A percentile compares a stretch with the other conserved stretches of the same genome.
These are phyloP conservation scores for Carex arenaria DNA, from an alignment of 202 grass and related monocot species.

Conservation along the genomic window DNA sequence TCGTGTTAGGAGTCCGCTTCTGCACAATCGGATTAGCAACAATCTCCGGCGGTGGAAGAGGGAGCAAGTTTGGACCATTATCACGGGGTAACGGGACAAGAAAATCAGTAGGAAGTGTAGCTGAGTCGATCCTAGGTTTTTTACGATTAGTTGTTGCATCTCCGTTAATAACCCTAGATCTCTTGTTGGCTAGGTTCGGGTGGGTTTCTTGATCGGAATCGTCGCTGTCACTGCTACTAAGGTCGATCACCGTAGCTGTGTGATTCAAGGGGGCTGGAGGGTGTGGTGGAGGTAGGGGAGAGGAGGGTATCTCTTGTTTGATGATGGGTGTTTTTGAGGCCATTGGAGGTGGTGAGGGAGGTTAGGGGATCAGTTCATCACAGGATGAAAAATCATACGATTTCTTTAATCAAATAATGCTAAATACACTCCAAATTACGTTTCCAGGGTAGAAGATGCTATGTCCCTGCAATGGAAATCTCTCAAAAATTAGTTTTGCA, in stretches of 20 bases:
- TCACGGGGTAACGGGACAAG: conserved; percentile 49
- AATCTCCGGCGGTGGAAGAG: neutral
- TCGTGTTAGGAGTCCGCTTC: neutral
- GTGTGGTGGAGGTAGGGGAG: neutral
- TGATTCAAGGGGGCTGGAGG: neutral
- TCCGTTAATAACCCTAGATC: neutral
- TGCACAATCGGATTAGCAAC: neutral
- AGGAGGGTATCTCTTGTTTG: conserved; percentile 14
- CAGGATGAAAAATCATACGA: no score
- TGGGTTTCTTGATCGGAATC: conserved; percentile 25
- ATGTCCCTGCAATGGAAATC: no score
- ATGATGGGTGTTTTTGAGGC: conserved; percentile 7
- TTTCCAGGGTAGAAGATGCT: no score
- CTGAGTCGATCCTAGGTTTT: conserved; percentile 7
- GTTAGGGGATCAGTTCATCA: neutral
- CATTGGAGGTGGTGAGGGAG: conserved; percentile 5
- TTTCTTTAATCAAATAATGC: no score
- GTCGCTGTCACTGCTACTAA: conserved; percentile 63
- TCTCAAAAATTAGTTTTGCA: no score
- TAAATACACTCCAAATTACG: no score
- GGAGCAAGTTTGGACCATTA: neutral
- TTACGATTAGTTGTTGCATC: conserved; percentile 11
- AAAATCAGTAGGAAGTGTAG: conserved; percentile 52
- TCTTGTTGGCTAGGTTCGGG: conserved; percentile 9
- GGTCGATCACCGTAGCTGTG: conserved; percentile 32